These are phyloP conservation scores for Limnomonas spitsbergensis DNA, from an alignment of 139 green algal genomes.

Conservation along the genomic window DNA sequence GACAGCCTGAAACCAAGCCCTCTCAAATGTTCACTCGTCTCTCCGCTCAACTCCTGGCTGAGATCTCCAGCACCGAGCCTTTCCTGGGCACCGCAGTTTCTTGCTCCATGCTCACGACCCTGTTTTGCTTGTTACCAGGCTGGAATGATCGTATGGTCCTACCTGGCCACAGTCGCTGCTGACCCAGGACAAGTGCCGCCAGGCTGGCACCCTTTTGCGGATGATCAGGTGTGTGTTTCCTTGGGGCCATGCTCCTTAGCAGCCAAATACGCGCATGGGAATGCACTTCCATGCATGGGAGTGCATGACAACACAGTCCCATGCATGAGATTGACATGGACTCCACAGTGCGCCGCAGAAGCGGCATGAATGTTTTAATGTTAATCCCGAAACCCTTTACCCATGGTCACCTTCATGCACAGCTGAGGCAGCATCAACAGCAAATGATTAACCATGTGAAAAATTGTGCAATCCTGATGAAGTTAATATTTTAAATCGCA, in stretches of 20 bases:
- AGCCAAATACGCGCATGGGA: neutral
- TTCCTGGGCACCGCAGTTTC: neutral
- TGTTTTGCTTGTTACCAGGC: slow-evolving; percentile 37
- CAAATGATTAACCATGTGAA: too few species aligned
- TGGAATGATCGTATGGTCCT: slow-evolving; percentile 85
- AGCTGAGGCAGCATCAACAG: too few species aligned
- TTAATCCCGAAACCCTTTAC: too few species aligned
- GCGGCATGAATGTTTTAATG: too few species aligned
- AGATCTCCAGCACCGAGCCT: too few species aligned
- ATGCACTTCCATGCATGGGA: neutral
- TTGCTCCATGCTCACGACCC: neutral
- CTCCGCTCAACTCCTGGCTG: neutral
- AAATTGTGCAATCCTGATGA: too few species aligned
- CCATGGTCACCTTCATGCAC: too few species aligned
- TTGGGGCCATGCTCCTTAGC: too few species aligned
- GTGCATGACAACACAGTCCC: neutral
- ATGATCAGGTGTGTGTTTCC: slow-evolving; percentile 73
- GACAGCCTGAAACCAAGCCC: too few species aligned
- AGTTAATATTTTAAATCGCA: too few species aligned
- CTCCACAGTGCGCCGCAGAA: neutral
- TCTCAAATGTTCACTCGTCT: neutral
- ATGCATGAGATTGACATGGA: neutral
- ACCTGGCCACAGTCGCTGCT: slow-evolving; percentile 79
- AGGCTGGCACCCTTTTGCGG: slow-evolving; percentile 82
- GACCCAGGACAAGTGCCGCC: slow-evolving; percentile 80